Evolutionary conservation across 768 basidiomycete species (phyloP), one percentile per base, ranked within the genome.

Genomic region (Rhodotorula graminis): DNA sequence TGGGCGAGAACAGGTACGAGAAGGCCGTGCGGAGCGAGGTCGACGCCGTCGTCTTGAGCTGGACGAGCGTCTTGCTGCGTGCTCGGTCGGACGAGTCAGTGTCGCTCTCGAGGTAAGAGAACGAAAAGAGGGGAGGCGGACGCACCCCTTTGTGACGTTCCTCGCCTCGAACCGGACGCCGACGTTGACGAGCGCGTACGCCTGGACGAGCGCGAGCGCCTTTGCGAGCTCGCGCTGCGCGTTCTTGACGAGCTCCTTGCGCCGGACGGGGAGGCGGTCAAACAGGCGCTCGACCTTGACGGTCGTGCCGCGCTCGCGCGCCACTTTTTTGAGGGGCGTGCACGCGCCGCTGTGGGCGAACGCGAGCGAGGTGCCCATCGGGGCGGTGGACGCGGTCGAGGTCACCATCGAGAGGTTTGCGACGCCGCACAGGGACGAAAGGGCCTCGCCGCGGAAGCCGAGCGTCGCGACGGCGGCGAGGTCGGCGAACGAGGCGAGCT

Each of bases 371-470:
- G 88, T 87, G 4, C 93, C 96, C 83, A 90, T 87, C 0, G 93
- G 93, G 1, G 89, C 85, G 6, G 87, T 87, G 15, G 83, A 80
- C 29, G 84, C 83, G 0, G 91, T 93, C 7, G 90, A 85, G 0
- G 95, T 97, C 2, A 85, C 85, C 61, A 97, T 84, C 0, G 82
- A 84, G 19, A 97, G 85, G 4, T 64, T 66, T 23, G 75, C 75
- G n/a, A 75, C 72, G 7, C 83, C 91, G 78, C 94, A 99, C 0
- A 99, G 84, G 6, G 95, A 93, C 14, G 93, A 92, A 0, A 99
- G 84, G 0, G 96, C 96, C 82, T 99, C 96, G 25, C 96, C 96
- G 50, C 96, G 86, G 79, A 98, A 99, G 0, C 95, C 95, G 80
- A 97, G 96, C 0, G 93, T 92, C 11, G 82, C 82, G 18, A 98